phyloP scores from a whole-genome alignment of 768 basidiomycete species.

The Russula ochroleuca region DNA sequence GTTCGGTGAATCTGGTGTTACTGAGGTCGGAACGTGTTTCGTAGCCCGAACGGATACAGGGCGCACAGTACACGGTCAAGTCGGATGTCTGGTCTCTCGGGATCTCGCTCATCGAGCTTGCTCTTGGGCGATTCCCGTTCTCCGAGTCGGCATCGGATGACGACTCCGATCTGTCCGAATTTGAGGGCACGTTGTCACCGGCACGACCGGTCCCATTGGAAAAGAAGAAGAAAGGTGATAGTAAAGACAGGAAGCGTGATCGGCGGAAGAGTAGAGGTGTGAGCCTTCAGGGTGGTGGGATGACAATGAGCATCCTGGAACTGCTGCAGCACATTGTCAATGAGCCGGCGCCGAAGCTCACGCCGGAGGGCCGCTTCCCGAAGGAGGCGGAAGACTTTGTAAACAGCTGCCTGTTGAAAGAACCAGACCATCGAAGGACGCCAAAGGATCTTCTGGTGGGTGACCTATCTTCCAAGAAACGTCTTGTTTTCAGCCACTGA shows the following conservation, averaged over 20 bases:
- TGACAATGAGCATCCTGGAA: conserved; percentile 98
- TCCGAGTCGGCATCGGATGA: conserved; percentile 67
- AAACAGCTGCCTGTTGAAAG: conserved; percentile 86
- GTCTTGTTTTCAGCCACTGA: too few species aligned
- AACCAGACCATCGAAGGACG: conserved; percentile 75
- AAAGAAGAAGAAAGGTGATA: conserved; percentile 35
- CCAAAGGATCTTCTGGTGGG: conserved; percentile 84
- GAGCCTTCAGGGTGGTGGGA: conserved; percentile 86
- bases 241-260: conserved; percentile 60
- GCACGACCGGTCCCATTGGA: conserved; percentile 52
- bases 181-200: conserved; percentile 78
- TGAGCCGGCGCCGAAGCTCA: conserved; percentile 89
- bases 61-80: conserved; percentile 96
- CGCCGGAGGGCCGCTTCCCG: conserved; percentile 69
- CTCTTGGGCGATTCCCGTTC: conserved; percentile 96
- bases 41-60: conserved; percentile 98
- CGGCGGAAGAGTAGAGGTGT: conserved; percentile 90
- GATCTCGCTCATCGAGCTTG: conserved; percentile 94
- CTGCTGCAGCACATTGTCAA: conserved; percentile 97
- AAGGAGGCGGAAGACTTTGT: conserved; percentile 78
- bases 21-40: conserved; percentile 21
- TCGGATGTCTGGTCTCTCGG: conserved; percentile 99
- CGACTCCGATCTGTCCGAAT: conserved; percentile 72
- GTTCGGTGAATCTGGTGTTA: conserved; percentile 20
- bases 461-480: conserved; percentile 18